Percentiles rank a stretch among this genome's conserved stretches.
These are phyloP conservation scores for Ophiosphaerella herpotricha DNA, from an alignment of 2,329 filamentous ascomycete species.

Conservation along the genomic window DNA sequence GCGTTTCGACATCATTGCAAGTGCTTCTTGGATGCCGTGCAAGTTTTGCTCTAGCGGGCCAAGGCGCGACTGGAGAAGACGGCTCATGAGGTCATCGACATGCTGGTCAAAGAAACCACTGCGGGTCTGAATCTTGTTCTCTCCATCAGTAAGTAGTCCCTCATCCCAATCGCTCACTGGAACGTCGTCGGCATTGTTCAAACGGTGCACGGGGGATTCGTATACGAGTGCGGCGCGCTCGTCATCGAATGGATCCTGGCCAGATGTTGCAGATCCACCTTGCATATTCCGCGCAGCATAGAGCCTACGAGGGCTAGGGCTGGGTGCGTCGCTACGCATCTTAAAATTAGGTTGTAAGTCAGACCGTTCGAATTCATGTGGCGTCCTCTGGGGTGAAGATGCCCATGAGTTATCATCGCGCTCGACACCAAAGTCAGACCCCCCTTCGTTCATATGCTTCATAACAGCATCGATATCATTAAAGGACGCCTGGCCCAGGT, in stretches of 20 bases:
- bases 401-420: conserved; percentile 57
- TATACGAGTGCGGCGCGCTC: conserved; percentile 61
- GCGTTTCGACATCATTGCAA: conserved; percentile 62
- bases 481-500: conserved; percentile 57
- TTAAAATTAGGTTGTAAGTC: conserved; percentile 45
- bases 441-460: conserved; percentile 76
- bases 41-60: conserved; percentile 82
- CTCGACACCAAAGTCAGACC: conserved; percentile 76
- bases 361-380: conserved; percentile 37
- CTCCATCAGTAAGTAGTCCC: conserved; percentile 73
- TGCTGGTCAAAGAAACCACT: conserved; percentile 89
- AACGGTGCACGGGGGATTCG: conserved; percentile 63
- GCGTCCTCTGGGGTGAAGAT: conserved; percentile 39
- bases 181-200: conserved; percentile 66
- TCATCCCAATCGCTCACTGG: conserved; percentile 92
- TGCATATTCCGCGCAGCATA: conserved; percentile 32
- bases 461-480: conserved; percentile 93
- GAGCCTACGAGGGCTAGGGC: conserved; percentile 68
- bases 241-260: conserved; percentile 64
- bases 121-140: conserved; percentile 78
- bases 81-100: conserved; percentile 83
- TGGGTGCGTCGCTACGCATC: conserved; percentile 71
- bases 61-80: conserved; percentile 74
- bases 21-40: conserved; percentile 71
- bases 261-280: conserved; percentile 39